Evolutionary conservation across 1,284 basidiomycete genomes (phyloP).

Genomic region (Rhodotorula sp.): DNA sequence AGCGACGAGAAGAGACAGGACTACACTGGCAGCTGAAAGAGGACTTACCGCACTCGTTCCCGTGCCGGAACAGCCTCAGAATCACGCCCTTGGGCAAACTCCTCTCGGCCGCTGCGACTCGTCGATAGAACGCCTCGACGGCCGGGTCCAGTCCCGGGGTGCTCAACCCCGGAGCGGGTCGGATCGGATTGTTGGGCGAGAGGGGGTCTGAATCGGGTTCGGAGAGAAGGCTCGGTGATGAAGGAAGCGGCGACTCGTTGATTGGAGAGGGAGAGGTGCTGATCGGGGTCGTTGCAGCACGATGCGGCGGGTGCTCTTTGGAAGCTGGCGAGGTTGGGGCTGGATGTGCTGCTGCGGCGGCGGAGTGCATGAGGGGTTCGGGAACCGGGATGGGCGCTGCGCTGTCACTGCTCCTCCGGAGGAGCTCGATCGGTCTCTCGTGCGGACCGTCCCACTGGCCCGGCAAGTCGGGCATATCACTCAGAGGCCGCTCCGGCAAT

Average conservation of each 20-base stretch:
- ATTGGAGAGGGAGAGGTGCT: slow-evolving; percentile 1
- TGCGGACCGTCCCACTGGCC: slow-evolving; percentile 20
- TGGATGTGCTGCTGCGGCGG: neutral
- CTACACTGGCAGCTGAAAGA: neutral
- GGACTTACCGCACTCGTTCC: slow-evolving; percentile 30
- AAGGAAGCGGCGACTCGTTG: neutral
- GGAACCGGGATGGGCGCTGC: too few species aligned
- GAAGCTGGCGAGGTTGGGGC: too few species aligned
- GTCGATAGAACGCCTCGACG: slow-evolving; percentile 35
- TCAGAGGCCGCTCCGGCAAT: neutral
- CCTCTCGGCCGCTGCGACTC: slow-evolving; percentile 31
- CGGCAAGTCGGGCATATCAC: slow-evolving; percentile 18
- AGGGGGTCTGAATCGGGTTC: slow-evolving; percentile 36
- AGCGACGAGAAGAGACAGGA: too few species aligned
- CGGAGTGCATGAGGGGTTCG: neutral
- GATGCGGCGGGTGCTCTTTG: neutral
- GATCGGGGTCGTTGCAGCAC: neutral
- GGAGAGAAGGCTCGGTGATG: neutral
- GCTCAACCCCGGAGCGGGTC: slow-evolving; percentile 16
- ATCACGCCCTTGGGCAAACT: slow-evolving; percentile 29
- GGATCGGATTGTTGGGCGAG: slow-evolving; percentile 44
- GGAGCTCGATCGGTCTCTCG: neutral
- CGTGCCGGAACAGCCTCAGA: slow-evolving; percentile 40
- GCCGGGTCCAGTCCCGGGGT: slow-evolving; percentile 14
- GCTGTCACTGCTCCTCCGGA: neutral